Evolutionary conservation across 257 asterid species (phyloP), one percentile per base, ranked within the genome.

Genomic region (Fraxinus quadrangulata): DNA sequence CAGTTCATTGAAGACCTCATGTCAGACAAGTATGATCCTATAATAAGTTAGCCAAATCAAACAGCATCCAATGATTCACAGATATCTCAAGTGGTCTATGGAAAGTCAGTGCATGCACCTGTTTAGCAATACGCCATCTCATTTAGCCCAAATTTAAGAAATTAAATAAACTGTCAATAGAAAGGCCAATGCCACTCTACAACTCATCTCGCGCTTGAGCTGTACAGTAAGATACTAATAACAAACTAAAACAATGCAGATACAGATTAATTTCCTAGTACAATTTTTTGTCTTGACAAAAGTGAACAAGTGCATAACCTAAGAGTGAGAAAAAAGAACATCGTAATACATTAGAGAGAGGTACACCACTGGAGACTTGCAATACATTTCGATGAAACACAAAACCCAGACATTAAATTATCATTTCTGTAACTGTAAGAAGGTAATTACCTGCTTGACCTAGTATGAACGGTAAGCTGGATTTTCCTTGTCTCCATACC

Each of bases 401-500:
- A 37, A 19, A 67, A 31, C 4, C n/a, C 9, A 67, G 37, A 17
- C 26, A 51, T 28, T 40, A 28, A 8, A 28, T 12, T 71, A 63
- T 45, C n/a, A 63, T 71, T 39, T 40, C 13, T 69, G 14, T 37
- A 70, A 70, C 34, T 28, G 65, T 74, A 72, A 67, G 79, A 77
- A 75, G 21, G 71, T 34, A 74, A 40, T 83, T 30, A 93, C 99
- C 99, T 87, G 97, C 96, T 95, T 95, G 99, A 63, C 97, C 96
- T 71, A 92, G 80, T 79, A 91, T 95, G 82, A 86, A 95, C 5
- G 98, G 99, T 61, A 93, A 83, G 94, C 99, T 91, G 69, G 98
- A 93, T 79, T 95, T 91, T 83, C 99, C 97, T 87, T 88, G 90
- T 73, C 85, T 87, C 98, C 98, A 95, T 37, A 93, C 88, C 91